Evolutionary conservation across 495 filamentous ascomycete genomes (phyloP).

Genomic region (Neurospora cerealis): DNA sequence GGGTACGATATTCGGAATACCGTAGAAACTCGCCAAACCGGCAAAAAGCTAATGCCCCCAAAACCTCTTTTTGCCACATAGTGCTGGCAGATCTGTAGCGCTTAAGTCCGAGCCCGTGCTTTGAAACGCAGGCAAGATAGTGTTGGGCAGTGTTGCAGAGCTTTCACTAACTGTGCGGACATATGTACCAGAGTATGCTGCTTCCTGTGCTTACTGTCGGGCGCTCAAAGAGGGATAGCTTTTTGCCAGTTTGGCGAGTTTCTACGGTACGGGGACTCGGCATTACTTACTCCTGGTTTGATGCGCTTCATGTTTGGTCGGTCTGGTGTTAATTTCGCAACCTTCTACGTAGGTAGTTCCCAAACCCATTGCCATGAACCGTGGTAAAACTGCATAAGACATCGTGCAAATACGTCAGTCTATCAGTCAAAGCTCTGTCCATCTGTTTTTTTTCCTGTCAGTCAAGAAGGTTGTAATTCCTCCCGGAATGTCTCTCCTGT

Average conservation of each 20-base stretch:
- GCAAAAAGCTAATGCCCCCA: no score
- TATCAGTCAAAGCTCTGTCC: neutral
- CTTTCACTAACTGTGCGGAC: no score
- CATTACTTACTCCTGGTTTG: neutral
- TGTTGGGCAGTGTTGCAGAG: no score
- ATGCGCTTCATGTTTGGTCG: neutral
- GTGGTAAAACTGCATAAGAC: neutral
- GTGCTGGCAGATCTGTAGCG: no score
- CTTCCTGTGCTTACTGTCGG: no score
- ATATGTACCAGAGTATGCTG: no score
- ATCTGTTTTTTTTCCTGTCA: neutral
- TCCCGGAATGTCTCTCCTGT: neutral
- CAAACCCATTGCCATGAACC: neutral
- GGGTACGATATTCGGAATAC: neutral
- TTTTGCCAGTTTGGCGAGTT: no score
- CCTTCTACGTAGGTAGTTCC: neutral
- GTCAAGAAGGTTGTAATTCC: neutral
- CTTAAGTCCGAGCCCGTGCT: no score
- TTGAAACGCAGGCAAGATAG: no score
- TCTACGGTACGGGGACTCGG: neutral
- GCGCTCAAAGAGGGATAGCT: no score
- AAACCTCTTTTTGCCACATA: no score
- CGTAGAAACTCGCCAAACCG: no score
- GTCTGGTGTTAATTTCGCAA: neutral
- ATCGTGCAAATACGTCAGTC: neutral